A percentile compares a stretch with the other conserved stretches of the same genome.
These are phyloP conservation scores for Cephaloascus albidus DNA, from an alignment of 805 yeast genomes.

Conservation along the genomic window DNA sequence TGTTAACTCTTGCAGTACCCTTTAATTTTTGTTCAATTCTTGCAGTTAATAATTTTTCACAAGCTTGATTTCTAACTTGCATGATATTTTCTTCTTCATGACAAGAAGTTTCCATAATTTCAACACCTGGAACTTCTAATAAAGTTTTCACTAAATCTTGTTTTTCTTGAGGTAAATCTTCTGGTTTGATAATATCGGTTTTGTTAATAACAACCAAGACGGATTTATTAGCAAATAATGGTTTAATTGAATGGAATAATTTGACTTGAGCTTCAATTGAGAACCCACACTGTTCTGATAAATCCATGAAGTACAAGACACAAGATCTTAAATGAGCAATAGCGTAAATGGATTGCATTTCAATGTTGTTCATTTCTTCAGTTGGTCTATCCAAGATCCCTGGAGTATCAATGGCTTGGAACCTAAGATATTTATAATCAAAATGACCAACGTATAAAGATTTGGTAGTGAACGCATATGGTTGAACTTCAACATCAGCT, in stretches of 20 bases:
- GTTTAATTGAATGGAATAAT: slow-evolving; percentile 93
- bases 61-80: slow-evolving; percentile 93
- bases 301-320: slow-evolving; percentile 95
- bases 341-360: slow-evolving; percentile 98
- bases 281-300: slow-evolving; percentile 98
- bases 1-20: slow-evolving; percentile 81
- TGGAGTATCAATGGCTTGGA: slow-evolving; percentile 99
- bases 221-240: slow-evolving; percentile 92
- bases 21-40: slow-evolving; percentile 95
- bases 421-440: slow-evolving; percentile 93
- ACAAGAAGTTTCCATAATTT: slow-evolving; percentile 89
- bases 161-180: slow-evolving; percentile 72
- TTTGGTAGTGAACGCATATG: slow-evolving; percentile 98
- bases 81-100: slow-evolving; percentile 89
- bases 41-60: slow-evolving; percentile 91
- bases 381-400: slow-evolving; percentile 98
- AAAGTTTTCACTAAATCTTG: slow-evolving; percentile 64
- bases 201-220: slow-evolving; percentile 95
- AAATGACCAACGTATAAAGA: slow-evolving; percentile 97
- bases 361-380: slow-evolving; percentile 99
- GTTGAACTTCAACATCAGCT: slow-evolving; percentile 98
- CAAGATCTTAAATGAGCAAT: slow-evolving; percentile 97
- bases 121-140: slow-evolving; percentile 67
- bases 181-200: slow-evolving; percentile 80
- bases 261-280: slow-evolving; percentile 95